phyloP scores from a whole-genome alignment of 164 flowering plant species.

The Cinnamomum chago region DNA sequence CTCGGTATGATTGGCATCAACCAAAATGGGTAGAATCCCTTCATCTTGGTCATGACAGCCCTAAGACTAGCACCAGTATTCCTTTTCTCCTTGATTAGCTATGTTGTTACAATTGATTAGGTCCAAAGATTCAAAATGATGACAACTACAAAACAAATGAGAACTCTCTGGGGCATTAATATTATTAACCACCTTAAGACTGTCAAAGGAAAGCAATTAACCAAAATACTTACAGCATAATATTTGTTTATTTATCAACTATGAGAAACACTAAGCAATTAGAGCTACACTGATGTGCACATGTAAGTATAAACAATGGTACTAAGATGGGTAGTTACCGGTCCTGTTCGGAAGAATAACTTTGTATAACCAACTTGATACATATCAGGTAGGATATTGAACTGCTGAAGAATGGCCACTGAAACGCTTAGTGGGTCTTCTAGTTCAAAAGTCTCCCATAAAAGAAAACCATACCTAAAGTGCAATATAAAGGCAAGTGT shows the following conservation, averaged over 20 bases:
- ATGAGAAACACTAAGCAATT: neutral
- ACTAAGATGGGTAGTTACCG: conserved; percentile 32
- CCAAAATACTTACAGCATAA: neutral
- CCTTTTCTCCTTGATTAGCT: no score
- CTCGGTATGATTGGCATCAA: no score
- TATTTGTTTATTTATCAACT: neutral
- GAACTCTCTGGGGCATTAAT: no score
- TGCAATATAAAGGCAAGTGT: neutral
- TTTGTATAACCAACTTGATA: conserved; percentile 94
- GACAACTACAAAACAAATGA: no score
- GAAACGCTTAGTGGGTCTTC: conserved; percentile 74
- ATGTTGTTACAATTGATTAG: no score
- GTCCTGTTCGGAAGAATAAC: conserved; percentile 73
- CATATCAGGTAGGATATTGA: conserved; percentile 67
- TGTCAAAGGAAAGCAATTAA: neutral
- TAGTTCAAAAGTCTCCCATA: conserved; percentile 34
- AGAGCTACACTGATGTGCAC: neutral
- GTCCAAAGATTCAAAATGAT: no score
- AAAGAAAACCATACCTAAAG: conserved; percentile 74
- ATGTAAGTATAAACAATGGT: neutral
- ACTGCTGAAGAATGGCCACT: conserved; percentile 69
- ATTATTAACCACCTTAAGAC: neutral
- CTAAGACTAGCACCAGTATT: no score
- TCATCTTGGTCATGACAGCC: no score
- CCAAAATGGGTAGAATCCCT: no score